These are phyloP conservation scores for Zea luxurians DNA, from an alignment of 176 grass and related monocot genomes.

Conservation along the genomic window DNA sequence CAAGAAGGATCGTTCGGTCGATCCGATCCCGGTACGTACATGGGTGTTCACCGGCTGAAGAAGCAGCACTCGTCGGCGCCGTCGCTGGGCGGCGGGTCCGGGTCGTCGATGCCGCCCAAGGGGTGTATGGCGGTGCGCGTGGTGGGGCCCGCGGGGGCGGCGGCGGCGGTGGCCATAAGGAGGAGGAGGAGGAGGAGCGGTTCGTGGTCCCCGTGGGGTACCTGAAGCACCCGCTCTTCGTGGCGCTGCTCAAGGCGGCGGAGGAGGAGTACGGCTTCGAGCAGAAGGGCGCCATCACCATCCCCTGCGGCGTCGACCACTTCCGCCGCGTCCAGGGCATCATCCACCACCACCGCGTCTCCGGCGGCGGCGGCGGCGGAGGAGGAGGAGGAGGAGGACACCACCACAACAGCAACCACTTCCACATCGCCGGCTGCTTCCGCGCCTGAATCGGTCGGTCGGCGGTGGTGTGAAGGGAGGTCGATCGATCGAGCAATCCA, in stretches of 20 bases:
- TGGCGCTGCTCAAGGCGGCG: constrained; percentile 74
- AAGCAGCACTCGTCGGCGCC: constrained; percentile 47
- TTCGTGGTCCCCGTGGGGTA: constrained; percentile 80
- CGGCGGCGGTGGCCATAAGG: constrained; percentile 23
- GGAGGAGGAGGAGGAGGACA: neutral
- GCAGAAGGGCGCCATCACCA: constrained; percentile 89
- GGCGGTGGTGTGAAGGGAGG: neutral
- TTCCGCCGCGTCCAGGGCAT: constrained; percentile 70
- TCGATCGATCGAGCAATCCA: neutral
- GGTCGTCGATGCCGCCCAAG: constrained; percentile 58
- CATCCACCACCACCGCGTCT: constrained; percentile 50
- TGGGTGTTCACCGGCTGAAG: constrained; percentile 54
- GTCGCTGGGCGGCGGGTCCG: neutral
- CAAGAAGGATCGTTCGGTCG: neutral
- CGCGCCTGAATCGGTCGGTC: constrained; percentile 37
- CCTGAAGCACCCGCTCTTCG: constrained; percentile 82
- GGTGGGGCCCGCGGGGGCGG: constrained; percentile 41
- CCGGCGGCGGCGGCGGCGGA: no score
- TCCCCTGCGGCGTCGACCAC: constrained; percentile 86
- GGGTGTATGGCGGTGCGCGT: constrained; percentile 86
- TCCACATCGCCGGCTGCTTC: constrained; percentile 80
- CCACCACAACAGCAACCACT: constrained; percentile 28
- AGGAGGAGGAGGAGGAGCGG: constrained; percentile 47
- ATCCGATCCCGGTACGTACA: neutral
- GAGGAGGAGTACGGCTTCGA: constrained; percentile 90